These are phyloP conservation scores for Mycotypha africana DNA, from an alignment of 371 early-diverging fungal species.

Conservation along the genomic window DNA sequence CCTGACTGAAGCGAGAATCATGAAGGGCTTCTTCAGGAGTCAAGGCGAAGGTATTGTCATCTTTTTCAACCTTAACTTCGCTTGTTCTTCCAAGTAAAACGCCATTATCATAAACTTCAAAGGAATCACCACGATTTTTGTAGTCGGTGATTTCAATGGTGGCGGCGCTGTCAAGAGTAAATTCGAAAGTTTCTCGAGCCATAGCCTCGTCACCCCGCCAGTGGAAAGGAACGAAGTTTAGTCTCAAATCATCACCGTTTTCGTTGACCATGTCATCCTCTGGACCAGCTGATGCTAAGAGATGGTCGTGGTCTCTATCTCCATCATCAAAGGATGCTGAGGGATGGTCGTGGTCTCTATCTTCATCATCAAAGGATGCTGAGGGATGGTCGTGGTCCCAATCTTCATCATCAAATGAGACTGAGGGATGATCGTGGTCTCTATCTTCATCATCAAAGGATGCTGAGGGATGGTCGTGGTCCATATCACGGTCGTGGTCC, in stretches of 20 bases:
- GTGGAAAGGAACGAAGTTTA: constrained; percentile 27
- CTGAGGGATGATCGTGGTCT: no score
- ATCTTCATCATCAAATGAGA: no score
- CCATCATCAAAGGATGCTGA: no score
- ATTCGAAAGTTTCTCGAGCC: constrained; percentile 28
- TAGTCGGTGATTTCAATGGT: constrained; percentile 38
- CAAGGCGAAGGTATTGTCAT: constrained; percentile 28
- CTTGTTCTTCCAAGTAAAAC: constrained; percentile 29
- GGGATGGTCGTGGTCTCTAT: no score
- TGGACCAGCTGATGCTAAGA: no score
- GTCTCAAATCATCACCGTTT: not conserved
- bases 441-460: no score
- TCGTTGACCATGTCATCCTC: not conserved
- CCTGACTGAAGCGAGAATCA: constrained; percentile 35
- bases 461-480: no score
- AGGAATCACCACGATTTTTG: constrained; percentile 43
- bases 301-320: no score
- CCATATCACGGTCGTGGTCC: no score
- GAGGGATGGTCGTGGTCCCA: no score
- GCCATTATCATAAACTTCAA: constrained; percentile 40
- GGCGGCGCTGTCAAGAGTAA: constrained; percentile 24
- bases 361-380: no score
- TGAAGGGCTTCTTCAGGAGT: constrained; percentile 42
- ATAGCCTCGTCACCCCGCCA: constrained; percentile 33
- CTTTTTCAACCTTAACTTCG: constrained; percentile 17